Evolutionary conservation across 768 basidiomycete species (phyloP).

Genomic region (Podaxis sp.): DNA sequence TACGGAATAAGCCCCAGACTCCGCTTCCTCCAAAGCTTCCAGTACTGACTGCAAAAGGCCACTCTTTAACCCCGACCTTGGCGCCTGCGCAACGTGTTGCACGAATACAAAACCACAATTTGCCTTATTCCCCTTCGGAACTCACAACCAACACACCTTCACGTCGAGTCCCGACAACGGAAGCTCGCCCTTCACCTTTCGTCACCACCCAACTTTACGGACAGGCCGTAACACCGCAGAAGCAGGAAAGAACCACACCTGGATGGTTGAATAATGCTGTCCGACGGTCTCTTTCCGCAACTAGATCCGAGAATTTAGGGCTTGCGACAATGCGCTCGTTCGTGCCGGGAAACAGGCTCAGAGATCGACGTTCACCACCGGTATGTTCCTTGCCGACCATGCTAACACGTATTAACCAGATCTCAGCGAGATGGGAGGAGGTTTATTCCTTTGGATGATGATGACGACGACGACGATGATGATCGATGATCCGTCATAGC

Average conservation of each 20-base stretch:
- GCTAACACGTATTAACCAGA: neutral
- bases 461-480: slow-evolving; percentile 42
- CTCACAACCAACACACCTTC: neutral
- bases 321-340: neutral
- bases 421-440: slow-evolving; percentile 43
- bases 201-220: neutral
- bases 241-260: neutral
- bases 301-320: neutral
- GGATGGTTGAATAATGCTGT: neutral
- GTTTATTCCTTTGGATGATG: slow-evolving; percentile 48
- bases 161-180: neutral
- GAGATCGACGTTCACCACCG: neutral
- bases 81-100: neutral
- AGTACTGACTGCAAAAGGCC: neutral
- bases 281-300: neutral
- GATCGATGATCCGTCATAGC: neutral
- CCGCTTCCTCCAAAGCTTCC: neutral
- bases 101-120: neutral
- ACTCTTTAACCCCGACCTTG: neutral
- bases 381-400: neutral
- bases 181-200: neutral
- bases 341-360: neutral
- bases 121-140: neutral
- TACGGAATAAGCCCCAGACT: neutral
- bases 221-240: neutral